Conservation (phyloP, 148 eudicot genomes). For the Heliamphora exappendiculata region DNA sequence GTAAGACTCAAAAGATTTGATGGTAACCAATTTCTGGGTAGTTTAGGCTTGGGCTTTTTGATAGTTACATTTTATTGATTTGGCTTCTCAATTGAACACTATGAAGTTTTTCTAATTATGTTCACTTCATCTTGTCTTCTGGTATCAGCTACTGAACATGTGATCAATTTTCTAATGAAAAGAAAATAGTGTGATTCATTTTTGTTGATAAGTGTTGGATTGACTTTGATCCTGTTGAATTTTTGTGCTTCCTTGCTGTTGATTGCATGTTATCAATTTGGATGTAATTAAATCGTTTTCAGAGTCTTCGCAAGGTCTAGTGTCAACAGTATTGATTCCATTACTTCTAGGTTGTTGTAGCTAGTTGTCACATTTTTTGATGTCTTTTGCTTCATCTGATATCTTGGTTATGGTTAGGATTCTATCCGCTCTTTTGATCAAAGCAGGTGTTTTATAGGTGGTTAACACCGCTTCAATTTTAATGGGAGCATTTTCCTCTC, state of each 20-base stretch:
- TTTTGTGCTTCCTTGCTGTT: background rate
- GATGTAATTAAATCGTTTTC: too few species aligned
- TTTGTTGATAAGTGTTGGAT: background rate
- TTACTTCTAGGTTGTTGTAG: conserved; percentile 14
- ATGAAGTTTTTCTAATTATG: background rate
- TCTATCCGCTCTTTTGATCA: too few species aligned
- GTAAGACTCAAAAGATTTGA: background rate
- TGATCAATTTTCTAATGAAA: background rate
- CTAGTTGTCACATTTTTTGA: background rate
- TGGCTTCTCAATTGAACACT: background rate
- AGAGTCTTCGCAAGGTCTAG: background rate
- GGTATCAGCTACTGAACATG: background rate
- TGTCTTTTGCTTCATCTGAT: too few species aligned
- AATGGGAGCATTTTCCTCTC: background rate
- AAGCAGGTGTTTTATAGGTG: too few species aligned
- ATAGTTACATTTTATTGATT: background rate
- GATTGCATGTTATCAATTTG: background rate
- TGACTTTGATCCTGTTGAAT: background rate
- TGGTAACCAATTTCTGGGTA: conserved; percentile 8
- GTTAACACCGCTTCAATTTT: too few species aligned
- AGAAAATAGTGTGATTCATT: background rate
- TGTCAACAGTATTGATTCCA: background rate
- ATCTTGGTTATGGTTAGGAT: too few species aligned
- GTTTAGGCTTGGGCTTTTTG: background rate
- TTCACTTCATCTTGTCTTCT: background rate